A percentile compares a stretch with the other conserved stretches of the same genome.
Evolutionary conservation across 2,329 filamentous ascomycete genomes (phyloP).

Genomic region (Penicillium palitans): DNA sequence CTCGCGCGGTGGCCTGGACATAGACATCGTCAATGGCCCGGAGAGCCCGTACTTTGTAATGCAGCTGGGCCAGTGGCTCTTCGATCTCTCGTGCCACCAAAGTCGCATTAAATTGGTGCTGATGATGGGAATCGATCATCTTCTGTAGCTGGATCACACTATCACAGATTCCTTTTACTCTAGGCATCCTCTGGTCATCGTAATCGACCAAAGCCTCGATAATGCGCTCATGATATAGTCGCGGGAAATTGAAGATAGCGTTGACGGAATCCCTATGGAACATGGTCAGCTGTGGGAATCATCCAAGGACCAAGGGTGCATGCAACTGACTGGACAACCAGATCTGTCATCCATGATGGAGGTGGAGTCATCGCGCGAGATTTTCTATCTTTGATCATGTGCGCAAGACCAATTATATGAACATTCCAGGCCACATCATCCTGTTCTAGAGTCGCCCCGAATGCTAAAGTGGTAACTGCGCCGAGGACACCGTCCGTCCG

Average conservation of each 20-base stretch:
- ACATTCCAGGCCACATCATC: conserved; percentile 23
- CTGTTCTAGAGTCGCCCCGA: conserved; percentile 22
- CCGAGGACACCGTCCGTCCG: conserved; percentile 25
- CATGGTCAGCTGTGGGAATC: not conserved
- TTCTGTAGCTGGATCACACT: conserved; percentile 5
- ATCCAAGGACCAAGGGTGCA: not conserved
- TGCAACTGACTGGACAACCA: not conserved
- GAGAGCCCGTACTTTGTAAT: not conserved
- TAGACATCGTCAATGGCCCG: not conserved
- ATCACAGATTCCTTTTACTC: not conserved
- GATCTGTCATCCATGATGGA: not conserved
- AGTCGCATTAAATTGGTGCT: not conserved
- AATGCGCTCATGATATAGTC: conserved; percentile 3
- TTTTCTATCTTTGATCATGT: conserved; percentile 7
- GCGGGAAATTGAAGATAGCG: conserved; percentile 2
- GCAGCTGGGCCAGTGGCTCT: not conserved
- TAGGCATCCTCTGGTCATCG: not conserved
- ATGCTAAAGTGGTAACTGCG: conserved; percentile 27
- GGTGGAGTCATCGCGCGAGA: not conserved
- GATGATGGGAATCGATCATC: conserved; percentile 3
- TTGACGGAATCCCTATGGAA: conserved; percentile 4
- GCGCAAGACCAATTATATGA: conserved; percentile 22
- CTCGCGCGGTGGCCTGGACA: not conserved
- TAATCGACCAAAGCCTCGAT: not conserved
- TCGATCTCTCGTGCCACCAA: conserved; percentile 5